Conservation (phyloP, 192 early-diverging fungal species). For the Coemansia biformis region DNA sequence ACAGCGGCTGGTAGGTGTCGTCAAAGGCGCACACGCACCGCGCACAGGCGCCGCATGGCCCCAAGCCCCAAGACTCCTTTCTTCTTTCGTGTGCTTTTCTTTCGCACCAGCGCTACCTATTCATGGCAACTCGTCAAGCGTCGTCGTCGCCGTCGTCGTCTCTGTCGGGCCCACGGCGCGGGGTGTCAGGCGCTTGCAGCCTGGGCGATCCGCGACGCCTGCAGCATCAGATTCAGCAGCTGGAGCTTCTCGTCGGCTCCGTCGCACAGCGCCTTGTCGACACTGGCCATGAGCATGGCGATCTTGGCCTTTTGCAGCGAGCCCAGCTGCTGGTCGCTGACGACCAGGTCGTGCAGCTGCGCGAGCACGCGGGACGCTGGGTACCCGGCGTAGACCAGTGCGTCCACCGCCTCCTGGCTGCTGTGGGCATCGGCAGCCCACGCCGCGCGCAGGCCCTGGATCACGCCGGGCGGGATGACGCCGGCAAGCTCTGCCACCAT, state of each 20-base stretch:
- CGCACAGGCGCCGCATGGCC: no score
- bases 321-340: constrained; percentile 57
- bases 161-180: no score
- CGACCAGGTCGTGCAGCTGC: constrained; percentile 67
- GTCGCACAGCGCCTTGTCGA: constrained; percentile 72
- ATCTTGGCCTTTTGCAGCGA: constrained; percentile 72
- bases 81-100: no score
- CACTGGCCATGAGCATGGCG: constrained; percentile 56
- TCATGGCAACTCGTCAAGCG: no score
- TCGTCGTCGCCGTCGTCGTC: no score
- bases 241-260: constrained; percentile 91
- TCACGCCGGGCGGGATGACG: constrained; percentile 56
- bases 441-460: constrained; percentile 57
- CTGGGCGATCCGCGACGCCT: constrained; percentile 43
- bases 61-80: no score
- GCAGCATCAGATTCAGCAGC: constrained; percentile 62
- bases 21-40: no score
- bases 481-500: constrained; percentile 78
- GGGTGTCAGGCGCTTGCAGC: neutral
- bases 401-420: constrained; percentile 53
- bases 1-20: no score
- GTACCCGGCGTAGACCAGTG: constrained; percentile 65
- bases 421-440: constrained; percentile 52
- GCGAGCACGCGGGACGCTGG: constrained; percentile 67
- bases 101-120: no score